phyloP scores from a whole-genome alignment of 1,284 basidiomycete species.

The Violaceomyces palustris region DNA sequence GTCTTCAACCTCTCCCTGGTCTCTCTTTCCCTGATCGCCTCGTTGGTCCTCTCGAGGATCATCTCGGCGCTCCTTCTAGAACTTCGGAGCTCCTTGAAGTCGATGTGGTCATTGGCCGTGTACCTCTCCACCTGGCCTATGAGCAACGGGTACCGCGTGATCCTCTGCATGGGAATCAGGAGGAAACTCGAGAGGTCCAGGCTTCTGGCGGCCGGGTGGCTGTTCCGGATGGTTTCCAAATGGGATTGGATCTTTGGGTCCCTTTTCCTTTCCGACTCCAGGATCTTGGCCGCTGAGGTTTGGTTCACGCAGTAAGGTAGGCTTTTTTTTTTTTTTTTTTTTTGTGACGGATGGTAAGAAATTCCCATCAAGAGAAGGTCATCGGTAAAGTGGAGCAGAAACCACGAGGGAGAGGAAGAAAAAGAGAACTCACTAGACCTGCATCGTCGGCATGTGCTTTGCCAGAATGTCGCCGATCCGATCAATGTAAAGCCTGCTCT shows the following conservation, averaged over 20 bases:
- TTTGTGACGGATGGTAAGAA: too few species aligned
- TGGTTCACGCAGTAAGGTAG: slow-evolving; percentile 91
- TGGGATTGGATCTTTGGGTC: slow-evolving; percentile 65
- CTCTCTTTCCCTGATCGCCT: slow-evolving; percentile 80
- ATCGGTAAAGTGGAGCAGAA: background rate
- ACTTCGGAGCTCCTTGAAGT: slow-evolving; percentile 61
- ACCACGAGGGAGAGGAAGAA: background rate
- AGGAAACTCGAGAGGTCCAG: slow-evolving; percentile 86
- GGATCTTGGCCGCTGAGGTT: slow-evolving; percentile 68
- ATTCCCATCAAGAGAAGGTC: too few species aligned
- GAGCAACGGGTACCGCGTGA: slow-evolving; percentile 89
- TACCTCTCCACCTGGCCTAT: slow-evolving; percentile 88
- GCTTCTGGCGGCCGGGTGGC: slow-evolving; percentile 69
- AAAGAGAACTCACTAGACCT: slow-evolving; percentile 60
- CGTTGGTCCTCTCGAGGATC: slow-evolving; percentile 77
- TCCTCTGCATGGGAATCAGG: slow-evolving; percentile 87
- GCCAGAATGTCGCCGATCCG: slow-evolving; percentile 78
- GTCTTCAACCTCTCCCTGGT: slow-evolving; percentile 66
- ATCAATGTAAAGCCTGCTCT: slow-evolving; percentile 82
- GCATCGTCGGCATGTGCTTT: slow-evolving; percentile 69
- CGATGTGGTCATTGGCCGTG: slow-evolving; percentile 82
- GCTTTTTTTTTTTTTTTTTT: too few species aligned
- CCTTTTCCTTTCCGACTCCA: slow-evolving; percentile 68
- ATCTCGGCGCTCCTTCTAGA: slow-evolving; percentile 66
- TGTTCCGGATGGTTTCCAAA: slow-evolving; percentile 70